Evolutionary conservation across 1,284 basidiomycete species (phyloP).

Genomic region (Leccinum subrobustum): DNA sequence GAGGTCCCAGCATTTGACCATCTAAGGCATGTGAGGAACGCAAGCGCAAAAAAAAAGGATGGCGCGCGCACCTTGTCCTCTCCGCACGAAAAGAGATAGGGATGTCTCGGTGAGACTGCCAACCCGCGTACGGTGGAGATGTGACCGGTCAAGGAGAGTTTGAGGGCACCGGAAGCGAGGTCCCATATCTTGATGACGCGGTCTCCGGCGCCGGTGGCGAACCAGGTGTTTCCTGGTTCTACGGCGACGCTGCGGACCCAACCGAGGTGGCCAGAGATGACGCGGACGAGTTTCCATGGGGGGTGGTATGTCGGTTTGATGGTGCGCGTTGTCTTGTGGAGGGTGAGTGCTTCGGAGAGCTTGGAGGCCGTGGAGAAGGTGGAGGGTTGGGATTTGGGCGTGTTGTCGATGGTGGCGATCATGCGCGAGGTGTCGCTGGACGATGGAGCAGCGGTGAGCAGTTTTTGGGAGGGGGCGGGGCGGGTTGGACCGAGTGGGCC

Average conservation of each 20-base stretch:
- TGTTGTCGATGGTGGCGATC: conserved; percentile 70
- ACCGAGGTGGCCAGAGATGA: conserved; percentile 96
- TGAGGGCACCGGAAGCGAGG: conserved; percentile 92
- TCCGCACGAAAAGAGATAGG: conserved; percentile 95
- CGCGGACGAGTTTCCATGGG: conserved; percentile 94
- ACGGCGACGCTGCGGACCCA: conserved; percentile 98
- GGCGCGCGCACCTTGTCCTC: conserved; percentile 85
- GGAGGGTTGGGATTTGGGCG: conserved; percentile 59
- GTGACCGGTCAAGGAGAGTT: conserved; percentile 94
- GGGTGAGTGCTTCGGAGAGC: conserved; percentile 82
- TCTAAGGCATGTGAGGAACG: conserved; percentile 38
- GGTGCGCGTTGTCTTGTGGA: conserved; percentile 88
- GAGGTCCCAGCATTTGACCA: conserved; percentile 99
- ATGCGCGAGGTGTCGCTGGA: conserved; percentile 54
- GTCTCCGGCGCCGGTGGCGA: conserved; percentile 96
- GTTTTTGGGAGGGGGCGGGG: conserved; percentile 56
- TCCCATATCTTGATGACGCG: conserved; percentile 99
- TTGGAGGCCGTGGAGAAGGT: conserved; percentile 63
- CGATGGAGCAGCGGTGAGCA: conserved; percentile 70
- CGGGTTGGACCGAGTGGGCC: conserved; percentile 76
- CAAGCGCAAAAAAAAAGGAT: neutral
- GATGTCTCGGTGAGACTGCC: conserved; percentile 90
- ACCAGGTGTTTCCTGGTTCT: conserved; percentile 98
- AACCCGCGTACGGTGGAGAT: conserved; percentile 96
- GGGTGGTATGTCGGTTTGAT: conserved; percentile 95